These are phyloP conservation scores for Rhodamnia rubescens DNA, from an alignment of 345 rosid species.

Conservation along the genomic window DNA sequence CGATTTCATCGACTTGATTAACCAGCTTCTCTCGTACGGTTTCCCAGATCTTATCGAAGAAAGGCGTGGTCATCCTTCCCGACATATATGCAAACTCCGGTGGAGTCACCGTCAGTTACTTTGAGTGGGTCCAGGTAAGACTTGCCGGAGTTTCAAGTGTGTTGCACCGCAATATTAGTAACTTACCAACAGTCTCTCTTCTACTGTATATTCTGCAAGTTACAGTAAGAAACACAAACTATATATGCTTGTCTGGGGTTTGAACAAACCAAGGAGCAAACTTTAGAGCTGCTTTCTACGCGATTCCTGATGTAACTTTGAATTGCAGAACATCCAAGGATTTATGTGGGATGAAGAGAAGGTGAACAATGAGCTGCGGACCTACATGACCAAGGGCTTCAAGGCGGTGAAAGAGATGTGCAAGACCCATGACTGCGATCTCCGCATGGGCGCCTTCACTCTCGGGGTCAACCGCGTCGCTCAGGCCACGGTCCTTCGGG, in stretches of 20 bases:
- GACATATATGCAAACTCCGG: constrained; percentile 95
- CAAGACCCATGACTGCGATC: constrained; percentile 66
- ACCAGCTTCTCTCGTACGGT: not conserved
- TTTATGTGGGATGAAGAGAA: constrained; percentile 97
- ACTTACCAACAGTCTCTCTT: not conserved
- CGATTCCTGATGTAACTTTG: not conserved
- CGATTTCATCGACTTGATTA: not conserved
- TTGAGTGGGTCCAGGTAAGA: constrained; percentile 98
- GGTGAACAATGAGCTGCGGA: constrained; percentile 67
- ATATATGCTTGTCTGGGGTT: not conserved
- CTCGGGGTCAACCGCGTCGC: constrained; percentile 95
- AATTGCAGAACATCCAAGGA: constrained; percentile 82
- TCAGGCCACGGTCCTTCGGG: constrained; percentile 73
- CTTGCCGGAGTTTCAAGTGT: not conserved
- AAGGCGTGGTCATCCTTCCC: constrained; percentile 87
- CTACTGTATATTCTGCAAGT: not conserved
- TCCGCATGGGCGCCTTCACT: constrained; percentile 98
- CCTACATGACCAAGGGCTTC: constrained; percentile 80
- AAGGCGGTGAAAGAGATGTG: constrained; percentile 81
- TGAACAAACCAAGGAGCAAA: not conserved
- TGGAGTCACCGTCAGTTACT: constrained; percentile 96
- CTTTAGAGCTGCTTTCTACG: not conserved
- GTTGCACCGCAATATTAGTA: not conserved
- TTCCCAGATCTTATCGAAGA: constrained; percentile 62
- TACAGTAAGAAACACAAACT: not conserved